Conservation (phyloP, 768 basidiomycete genomes). For the Exidia glandulosa region DNA sequence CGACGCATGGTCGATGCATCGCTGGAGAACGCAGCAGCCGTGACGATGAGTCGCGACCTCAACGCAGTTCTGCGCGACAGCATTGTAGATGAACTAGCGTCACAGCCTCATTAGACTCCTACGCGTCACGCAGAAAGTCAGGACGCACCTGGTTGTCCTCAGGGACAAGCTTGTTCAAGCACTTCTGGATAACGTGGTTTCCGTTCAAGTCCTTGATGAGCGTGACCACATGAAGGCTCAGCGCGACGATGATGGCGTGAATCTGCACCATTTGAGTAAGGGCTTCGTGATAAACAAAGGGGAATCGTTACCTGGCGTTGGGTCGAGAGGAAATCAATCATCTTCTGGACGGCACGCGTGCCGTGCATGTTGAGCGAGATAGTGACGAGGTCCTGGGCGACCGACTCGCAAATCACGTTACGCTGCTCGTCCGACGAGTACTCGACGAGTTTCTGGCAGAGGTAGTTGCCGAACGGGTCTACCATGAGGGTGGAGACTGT, state of each 20-base stretch:
- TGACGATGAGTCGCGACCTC: slow-evolving; percentile 98
- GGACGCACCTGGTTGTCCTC: slow-evolving; percentile 87
- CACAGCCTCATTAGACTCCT: not conserved
- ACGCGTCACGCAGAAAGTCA: not conserved
- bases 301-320: slow-evolving; percentile 82
- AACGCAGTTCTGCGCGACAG: slow-evolving; percentile 96
- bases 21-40: slow-evolving; percentile 95
- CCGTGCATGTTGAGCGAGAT: slow-evolving; percentile 99
- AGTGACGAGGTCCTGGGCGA: slow-evolving; percentile 92
- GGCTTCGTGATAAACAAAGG: slow-evolving; percentile 1
- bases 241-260: slow-evolving; percentile 89
- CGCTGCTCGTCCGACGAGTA: slow-evolving; percentile 96
- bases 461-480: slow-evolving; percentile 99
- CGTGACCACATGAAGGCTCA: slow-evolving; percentile 95
- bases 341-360: slow-evolving; percentile 98
- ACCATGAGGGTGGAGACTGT: slow-evolving; percentile 3
- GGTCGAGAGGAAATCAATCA: slow-evolving; percentile 98
- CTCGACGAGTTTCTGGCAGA: slow-evolving; percentile 96
- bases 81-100: slow-evolving; percentile 91
- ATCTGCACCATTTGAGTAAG: slow-evolving; percentile 73
- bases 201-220: slow-evolving; percentile 98
- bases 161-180: slow-evolving; percentile 92
- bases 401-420: slow-evolving; percentile 92
- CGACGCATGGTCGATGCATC: slow-evolving; percentile 96
- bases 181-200: slow-evolving; percentile 98